phyloP scores from a whole-genome alignment of 768 basidiomycete species.

The Boletus rubroflammeus region DNA sequence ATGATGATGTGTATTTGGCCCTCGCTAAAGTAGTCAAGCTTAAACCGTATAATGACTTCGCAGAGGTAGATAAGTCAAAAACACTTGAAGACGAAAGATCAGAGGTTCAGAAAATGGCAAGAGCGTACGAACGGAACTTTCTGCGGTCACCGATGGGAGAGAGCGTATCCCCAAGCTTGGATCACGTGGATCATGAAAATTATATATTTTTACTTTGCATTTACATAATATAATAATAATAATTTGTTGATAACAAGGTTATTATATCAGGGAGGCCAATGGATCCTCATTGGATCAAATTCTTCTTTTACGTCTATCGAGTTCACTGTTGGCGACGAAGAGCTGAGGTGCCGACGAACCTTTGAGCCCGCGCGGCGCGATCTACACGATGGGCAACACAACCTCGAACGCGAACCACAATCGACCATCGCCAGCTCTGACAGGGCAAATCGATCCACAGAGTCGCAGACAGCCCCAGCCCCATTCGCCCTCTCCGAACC shows the following conservation, averaged over 20 bases:
- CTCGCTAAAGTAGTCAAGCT: neutral
- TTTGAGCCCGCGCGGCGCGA: slow-evolving; percentile 17
- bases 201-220: slow-evolving; percentile 7
- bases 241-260: slow-evolving; percentile 21
- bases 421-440: slow-evolving; percentile 23
- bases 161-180: no score
- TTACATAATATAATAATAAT: slow-evolving; percentile 12
- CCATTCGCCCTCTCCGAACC: slow-evolving; percentile 39
- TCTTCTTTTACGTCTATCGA: slow-evolving; percentile 35
- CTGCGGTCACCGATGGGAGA: no score
- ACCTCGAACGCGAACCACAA: slow-evolving; percentile 30
- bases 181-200: slow-evolving; percentile 4
- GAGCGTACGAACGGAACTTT: no score
- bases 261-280: slow-evolving; percentile 12
- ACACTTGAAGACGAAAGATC: no score
- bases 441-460: slow-evolving; percentile 26
- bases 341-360: slow-evolving; percentile 10
- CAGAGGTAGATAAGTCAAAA: neutral
- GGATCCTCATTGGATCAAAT: slow-evolving; percentile 24
- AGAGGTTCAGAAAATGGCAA: neutral
- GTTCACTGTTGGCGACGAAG: slow-evolving; percentile 22
- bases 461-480: slow-evolving; percentile 18
- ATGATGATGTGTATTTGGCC: slow-evolving; percentile 14
- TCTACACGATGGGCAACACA: slow-evolving; percentile 33
- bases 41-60: neutral